phyloP scores from a whole-genome alignment of 2,329 filamentous ascomycete species.

The Huntiella abstrusa region DNA sequence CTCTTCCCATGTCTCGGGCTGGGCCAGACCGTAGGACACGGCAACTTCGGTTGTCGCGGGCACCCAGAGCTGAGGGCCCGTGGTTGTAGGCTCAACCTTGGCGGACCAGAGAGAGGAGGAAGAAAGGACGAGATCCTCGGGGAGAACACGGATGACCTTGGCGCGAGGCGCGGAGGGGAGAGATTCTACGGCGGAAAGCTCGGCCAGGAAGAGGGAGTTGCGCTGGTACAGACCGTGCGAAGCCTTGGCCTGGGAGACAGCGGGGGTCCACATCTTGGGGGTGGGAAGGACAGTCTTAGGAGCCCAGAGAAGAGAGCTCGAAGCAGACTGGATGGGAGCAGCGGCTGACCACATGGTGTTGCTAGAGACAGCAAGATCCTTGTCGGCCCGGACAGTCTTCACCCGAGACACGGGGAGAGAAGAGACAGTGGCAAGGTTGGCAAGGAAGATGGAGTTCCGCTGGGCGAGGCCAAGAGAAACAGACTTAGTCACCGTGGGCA shows the following conservation, averaged over 20 bases:
- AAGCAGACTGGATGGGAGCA: not conserved
- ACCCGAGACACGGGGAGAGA: constrained; percentile 13
- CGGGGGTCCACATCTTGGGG: too few species aligned
- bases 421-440: not conserved
- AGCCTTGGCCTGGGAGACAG: too few species aligned
- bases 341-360: not conserved
- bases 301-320: not conserved
- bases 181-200: not conserved
- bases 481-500: not conserved
- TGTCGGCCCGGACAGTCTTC: not conserved
- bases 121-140: constrained; percentile 1
- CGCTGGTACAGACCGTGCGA: constrained; percentile 6
- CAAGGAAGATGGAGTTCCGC: constrained; percentile 12
- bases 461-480: constrained; percentile 17
- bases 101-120: constrained; percentile 9
- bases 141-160: constrained; percentile 2
- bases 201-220: constrained; percentile 9
- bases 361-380: constrained; percentile 1
- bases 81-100: not conserved
- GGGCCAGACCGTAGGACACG: constrained; percentile 15
- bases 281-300: too few species aligned
- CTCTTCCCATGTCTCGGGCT: constrained; percentile 13
- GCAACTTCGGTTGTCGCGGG: not conserved
- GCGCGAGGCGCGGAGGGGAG: not conserved
- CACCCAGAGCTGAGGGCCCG: constrained; percentile 4